Evolutionary conservation across 495 filamentous ascomycete species (phyloP).

Genomic region (Hyaloscypha hepaticicola): DNA sequence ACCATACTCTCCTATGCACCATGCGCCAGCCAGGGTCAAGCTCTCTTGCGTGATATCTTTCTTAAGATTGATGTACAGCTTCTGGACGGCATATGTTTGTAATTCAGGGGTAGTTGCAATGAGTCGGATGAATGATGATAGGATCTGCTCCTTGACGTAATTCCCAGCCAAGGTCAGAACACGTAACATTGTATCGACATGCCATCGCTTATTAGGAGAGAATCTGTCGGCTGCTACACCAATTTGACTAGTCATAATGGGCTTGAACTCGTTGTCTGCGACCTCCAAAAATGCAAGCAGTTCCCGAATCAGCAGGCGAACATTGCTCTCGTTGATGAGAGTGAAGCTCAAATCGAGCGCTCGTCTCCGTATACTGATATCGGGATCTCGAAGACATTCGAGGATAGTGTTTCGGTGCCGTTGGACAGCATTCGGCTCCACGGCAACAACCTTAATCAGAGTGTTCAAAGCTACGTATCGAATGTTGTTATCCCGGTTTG

Average conservation of each 20-base stretch:
- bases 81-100: conserved; percentile 95
- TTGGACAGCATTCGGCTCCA: conserved; percentile 97
- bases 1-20: conserved; percentile 97
- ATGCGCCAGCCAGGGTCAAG: conserved; percentile 88
- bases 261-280: conserved; percentile 97
- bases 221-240: conserved; percentile 95
- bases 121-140: conserved; percentile 93
- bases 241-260: conserved; percentile 94
- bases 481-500: conserved; percentile 98
- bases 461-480: conserved; percentile 97
- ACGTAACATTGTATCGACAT: conserved; percentile 95
- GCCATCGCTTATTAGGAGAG: conserved; percentile 96
- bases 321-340: conserved; percentile 93
- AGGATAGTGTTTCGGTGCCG: conserved; percentile 96
- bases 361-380: conserved; percentile 94
- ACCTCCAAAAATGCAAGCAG: conserved; percentile 93
- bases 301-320: conserved; percentile 88
- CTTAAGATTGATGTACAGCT: conserved; percentile 85
- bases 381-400: conserved; percentile 94
- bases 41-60: conserved; percentile 97
- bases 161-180: conserved; percentile 92
- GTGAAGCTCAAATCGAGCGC: conserved; percentile 97
- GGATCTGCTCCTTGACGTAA: conserved; percentile 95
- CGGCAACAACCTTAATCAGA: conserved; percentile 94
- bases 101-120: conserved; percentile 93